Evolutionary conservation across 2,329 filamentous ascomycete species (phyloP).

Genomic region (Lasiodiplodia citricola): DNA sequence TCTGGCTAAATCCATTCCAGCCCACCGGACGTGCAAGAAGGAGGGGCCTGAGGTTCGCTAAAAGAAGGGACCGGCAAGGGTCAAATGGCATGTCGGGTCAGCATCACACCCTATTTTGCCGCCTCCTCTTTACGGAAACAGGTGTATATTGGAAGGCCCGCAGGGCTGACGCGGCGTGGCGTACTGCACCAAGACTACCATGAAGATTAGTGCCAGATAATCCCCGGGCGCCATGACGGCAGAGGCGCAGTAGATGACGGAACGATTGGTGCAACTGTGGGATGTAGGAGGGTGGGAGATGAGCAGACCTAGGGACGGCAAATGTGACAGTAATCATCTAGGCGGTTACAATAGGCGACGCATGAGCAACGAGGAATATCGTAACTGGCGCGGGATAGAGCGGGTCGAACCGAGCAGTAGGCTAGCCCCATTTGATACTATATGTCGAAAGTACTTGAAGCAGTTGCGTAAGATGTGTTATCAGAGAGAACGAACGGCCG

Average conservation of each 20-base stretch:
- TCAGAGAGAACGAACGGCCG: background rate
- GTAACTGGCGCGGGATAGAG: slow-evolving; percentile 1
- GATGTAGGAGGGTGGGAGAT: background rate
- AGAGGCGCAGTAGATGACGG: background rate
- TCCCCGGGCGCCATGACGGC: background rate
- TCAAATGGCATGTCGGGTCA: background rate
- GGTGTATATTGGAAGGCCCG: background rate
- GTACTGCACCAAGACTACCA: background rate
- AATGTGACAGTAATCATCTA: slow-evolving; percentile 2
- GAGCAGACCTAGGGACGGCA: background rate
- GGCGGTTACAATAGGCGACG: background rate
- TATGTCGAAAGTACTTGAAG: slow-evolving; percentile 9
- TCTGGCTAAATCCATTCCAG: background rate
- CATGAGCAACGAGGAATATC: background rate
- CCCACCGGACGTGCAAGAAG: slow-evolving; percentile 9
- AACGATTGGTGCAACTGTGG: background rate
- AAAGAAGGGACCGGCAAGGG: background rate
- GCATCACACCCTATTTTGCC: slow-evolving; percentile 11
- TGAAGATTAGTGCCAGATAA: slow-evolving; percentile 3
- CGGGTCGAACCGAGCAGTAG: slow-evolving; percentile 20
- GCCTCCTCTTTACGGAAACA: background rate
- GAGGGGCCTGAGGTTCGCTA: background rate
- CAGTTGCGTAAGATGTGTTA: background rate
- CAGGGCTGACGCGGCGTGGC: slow-evolving; percentile 10
- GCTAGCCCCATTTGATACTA: background rate